These are phyloP conservation scores for Coemansia umbellata DNA, from an alignment of 192 early-diverging fungal species.

Conservation along the genomic window DNA sequence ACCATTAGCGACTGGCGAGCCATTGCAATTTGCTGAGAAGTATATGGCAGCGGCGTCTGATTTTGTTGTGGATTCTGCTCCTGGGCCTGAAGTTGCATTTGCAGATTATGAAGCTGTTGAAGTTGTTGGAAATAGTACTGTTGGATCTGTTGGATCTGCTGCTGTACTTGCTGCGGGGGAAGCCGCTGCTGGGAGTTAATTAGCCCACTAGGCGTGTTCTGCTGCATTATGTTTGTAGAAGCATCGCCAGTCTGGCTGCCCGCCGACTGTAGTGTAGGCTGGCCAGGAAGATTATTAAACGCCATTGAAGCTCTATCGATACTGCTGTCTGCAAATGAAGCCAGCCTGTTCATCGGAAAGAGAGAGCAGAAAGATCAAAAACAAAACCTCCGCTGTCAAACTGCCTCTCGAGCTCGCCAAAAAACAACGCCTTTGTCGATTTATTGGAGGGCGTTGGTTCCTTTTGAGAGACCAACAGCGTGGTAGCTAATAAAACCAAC, in stretches of 20 bases:
- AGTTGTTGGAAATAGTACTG: conserved; percentile 12
- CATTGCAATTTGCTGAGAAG: conserved; percentile 27
- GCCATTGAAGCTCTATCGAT: conserved; percentile 43
- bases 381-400: too few relatives aligned
- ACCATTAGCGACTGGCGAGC: conserved; percentile 24
- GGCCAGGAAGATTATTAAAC: conserved; percentile 41
- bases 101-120: conserved; percentile 15
- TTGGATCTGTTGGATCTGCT: conserved; percentile 20
- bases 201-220: conserved; percentile 18
- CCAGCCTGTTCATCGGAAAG: conserved; percentile 36
- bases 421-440: too few relatives aligned
- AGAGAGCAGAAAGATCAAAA: background rate
- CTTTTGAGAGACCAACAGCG: too few relatives aligned
- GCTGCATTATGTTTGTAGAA: conserved; percentile 19
- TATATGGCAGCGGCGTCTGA: conserved; percentile 10
- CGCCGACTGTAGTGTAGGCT: conserved; percentile 17
- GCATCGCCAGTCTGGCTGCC: conserved; percentile 16
- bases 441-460: too few relatives aligned
- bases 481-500: too few relatives aligned
- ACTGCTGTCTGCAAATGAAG: conserved; percentile 26
- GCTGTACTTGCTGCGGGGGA: conserved; percentile 17
- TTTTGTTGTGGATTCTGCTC: conserved; percentile 12
- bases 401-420: too few relatives aligned
- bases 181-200: background rate
- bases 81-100: conserved; percentile 16